These are phyloP conservation scores for Talaromyces stipitatus DNA, from an alignment of 495 filamentous ascomycete species.

Conservation along the genomic window DNA sequence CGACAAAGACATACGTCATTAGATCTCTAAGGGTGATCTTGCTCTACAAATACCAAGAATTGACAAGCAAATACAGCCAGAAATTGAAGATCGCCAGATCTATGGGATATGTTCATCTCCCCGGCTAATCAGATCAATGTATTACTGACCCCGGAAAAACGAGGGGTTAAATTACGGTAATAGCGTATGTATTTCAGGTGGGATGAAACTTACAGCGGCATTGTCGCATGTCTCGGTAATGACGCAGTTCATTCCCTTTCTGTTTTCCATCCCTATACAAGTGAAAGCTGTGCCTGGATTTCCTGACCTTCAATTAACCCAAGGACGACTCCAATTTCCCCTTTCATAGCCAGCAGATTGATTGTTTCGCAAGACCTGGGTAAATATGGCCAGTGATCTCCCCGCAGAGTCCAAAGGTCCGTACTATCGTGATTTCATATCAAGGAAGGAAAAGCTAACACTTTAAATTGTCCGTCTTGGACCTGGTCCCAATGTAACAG, in stretches of 20 bases:
- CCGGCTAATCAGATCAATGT: neutral
- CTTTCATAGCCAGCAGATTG: neutral
- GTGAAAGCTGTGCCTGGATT: neutral
- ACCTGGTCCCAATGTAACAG: neutral
- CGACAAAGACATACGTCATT: too few species aligned
- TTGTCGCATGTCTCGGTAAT: neutral
- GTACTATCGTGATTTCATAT: slow-evolving; percentile 1
- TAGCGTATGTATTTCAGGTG: neutral
- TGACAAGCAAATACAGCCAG: neutral
- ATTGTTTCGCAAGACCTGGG: neutral
- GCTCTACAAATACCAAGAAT: neutral
- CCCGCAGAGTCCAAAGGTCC: slow-evolving; percentile 13
- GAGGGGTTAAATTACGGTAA: neutral
- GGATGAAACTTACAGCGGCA: neutral
- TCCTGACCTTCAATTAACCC: neutral
- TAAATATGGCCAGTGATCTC: neutral
- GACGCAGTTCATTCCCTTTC: neutral
- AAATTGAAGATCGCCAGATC: neutral
- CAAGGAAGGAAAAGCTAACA: neutral
- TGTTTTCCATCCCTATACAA: neutral
- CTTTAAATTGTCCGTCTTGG: neutral
- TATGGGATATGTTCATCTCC: neutral
- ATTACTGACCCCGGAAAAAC: neutral
- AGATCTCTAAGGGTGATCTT: neutral
- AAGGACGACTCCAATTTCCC: neutral